phyloP scores from a whole-genome alignment of 73 alveolate genomes.

The Blepharisma stoltei region DNA sequence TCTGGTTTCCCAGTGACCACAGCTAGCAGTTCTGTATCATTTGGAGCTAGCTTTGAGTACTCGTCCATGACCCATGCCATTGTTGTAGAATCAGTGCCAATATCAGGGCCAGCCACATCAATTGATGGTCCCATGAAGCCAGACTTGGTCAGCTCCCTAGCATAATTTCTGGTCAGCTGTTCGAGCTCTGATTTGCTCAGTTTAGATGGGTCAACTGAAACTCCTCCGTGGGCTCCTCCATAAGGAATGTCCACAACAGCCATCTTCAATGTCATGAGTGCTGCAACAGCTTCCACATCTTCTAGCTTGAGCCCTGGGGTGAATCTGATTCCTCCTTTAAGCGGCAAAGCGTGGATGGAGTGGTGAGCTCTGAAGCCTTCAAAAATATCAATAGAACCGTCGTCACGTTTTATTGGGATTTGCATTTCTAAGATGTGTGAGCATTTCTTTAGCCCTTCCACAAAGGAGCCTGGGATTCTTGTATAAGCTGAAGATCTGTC shows the following conservation, averaged over 20 bases:
- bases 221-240: constrained; percentile 76
- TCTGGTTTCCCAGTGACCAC: constrained; percentile 64
- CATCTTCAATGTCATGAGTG: constrained; percentile 55
- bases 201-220: constrained; percentile 48
- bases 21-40: constrained; percentile 52
- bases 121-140: constrained; percentile 59
- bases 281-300: constrained; percentile 57
- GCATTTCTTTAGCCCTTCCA: constrained; percentile 42
- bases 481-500: constrained; percentile 57
- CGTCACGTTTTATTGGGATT: constrained; percentile 44
- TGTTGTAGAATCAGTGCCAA: constrained; percentile 52
- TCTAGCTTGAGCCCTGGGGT: constrained; percentile 43
- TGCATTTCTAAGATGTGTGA: constrained; percentile 40
- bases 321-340: constrained; percentile 62
- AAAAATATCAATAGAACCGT: constrained; percentile 47
- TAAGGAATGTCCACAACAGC: constrained; percentile 55
- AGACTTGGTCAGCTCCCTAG: constrained; percentile 55
- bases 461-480: constrained; percentile 37
- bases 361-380: constrained; percentile 67
- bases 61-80: constrained; percentile 72
- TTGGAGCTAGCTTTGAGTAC: constrained; percentile 48
- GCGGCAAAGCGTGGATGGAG: constrained; percentile 51
- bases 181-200: constrained; percentile 53
- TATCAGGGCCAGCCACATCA: constrained; percentile 66
- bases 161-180: constrained; percentile 60